Evolutionary conservation across 1,139 yeast species (phyloP).

Genomic region (Debaryomyces sp.): DNA sequence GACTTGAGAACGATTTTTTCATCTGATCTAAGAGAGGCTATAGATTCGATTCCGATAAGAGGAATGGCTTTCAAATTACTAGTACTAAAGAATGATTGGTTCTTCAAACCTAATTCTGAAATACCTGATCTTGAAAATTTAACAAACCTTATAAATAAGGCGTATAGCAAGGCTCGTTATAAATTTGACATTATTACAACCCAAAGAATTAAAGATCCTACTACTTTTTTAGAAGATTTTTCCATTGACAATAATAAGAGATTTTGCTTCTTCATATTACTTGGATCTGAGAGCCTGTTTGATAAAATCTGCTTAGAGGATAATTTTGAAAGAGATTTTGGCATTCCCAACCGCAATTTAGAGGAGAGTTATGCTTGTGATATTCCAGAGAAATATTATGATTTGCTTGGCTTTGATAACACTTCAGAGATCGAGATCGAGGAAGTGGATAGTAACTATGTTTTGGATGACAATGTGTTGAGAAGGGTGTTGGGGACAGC

Average conservation of each 20-base stretch:
- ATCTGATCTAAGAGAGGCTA: background rate
- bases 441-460: constrained; percentile 21
- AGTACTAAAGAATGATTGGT: constrained; percentile 28
- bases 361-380: constrained; percentile 31
- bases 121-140: constrained; percentile 18
- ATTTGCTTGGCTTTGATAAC: constrained; percentile 17
- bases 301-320: constrained; percentile 14
- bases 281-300: constrained; percentile 29
- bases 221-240: constrained; percentile 30
- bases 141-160: constrained; percentile 41
- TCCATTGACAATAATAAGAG: constrained; percentile 23
- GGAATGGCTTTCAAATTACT: constrained; percentile 26
- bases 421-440: constrained; percentile 18
- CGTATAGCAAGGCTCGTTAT: constrained; percentile 49
- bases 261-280: constrained; percentile 26
- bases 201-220: constrained; percentile 39
- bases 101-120: constrained; percentile 15
- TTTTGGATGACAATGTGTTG: constrained; percentile 20
- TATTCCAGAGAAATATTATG: constrained; percentile 24
- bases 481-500: constrained; percentile 44
- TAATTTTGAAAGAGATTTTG: constrained; percentile 26
- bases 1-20: background rate
- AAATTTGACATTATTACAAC: constrained; percentile 46
- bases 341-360: constrained; percentile 16
- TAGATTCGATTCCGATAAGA: background rate